phyloP scores from a whole-genome alignment of 768 basidiomycete species.

The Termitomyces eurrhizus region DNA sequence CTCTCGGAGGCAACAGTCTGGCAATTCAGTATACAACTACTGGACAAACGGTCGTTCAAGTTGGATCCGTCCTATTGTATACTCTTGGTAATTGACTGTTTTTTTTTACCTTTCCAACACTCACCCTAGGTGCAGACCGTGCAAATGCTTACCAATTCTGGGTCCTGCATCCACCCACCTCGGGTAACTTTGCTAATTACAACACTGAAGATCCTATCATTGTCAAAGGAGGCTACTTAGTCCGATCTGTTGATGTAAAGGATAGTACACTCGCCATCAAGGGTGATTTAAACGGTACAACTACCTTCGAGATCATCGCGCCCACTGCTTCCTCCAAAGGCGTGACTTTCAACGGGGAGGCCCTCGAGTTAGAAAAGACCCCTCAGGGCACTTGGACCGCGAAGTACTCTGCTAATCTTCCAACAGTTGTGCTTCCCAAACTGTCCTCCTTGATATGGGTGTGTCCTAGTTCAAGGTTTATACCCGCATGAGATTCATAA shows the following conservation, averaged over 20 bases:
- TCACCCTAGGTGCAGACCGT: conserved; percentile 31
- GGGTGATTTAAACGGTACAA: conserved; percentile 41
- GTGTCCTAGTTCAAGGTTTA: conserved; percentile 5
- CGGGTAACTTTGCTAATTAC: conserved; percentile 32
- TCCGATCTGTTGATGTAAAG: conserved; percentile 34
- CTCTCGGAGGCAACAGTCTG: conserved; percentile 30
- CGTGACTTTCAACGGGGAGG: conserved; percentile 40
- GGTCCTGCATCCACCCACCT: conserved; percentile 40
- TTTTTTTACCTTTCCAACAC: not conserved
- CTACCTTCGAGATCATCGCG: conserved; percentile 44
- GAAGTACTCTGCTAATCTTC: conserved; percentile 26
- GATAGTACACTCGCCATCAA: conserved; percentile 35
- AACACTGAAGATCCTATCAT: conserved; percentile 40
- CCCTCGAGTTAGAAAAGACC: conserved; percentile 30
- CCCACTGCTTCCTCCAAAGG: conserved; percentile 33
- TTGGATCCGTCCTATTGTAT: conserved; percentile 40
- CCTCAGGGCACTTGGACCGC: conserved; percentile 38
- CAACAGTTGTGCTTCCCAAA: conserved; percentile 30
- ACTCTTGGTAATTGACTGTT: conserved; percentile 35
- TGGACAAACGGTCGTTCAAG: conserved; percentile 42
- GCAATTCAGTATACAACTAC: conserved; percentile 42
- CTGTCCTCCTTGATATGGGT: conserved; percentile 35
- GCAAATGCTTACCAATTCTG: conserved; percentile 48
- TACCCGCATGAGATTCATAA: not conserved
- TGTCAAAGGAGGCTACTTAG: conserved; percentile 45